phyloP scores from a whole-genome alignment of 225 moss, liverwort and hornwort species.

The Pseudisothecium myosuroides region DNA sequence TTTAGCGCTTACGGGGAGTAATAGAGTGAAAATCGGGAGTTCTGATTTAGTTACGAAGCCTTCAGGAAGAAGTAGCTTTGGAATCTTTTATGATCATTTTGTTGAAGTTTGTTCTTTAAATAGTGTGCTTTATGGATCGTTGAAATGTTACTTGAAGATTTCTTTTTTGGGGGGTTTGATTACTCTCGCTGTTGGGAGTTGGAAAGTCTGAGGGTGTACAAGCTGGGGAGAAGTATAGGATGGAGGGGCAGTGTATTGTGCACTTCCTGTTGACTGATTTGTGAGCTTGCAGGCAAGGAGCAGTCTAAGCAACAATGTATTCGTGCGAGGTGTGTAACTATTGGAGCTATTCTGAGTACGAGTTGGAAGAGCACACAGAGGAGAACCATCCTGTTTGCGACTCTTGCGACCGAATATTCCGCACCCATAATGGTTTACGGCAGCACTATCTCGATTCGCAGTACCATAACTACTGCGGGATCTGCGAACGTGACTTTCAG shows the following conservation, averaged over 20 bases:
- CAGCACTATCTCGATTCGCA: background rate
- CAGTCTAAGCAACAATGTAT: background rate
- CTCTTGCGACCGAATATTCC: background rate
- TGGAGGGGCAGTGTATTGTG: background rate
- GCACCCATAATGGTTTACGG: background rate
- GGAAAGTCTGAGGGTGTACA: background rate
- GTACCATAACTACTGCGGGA: slow-evolving; percentile 12
- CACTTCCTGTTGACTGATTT: background rate
- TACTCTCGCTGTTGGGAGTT: background rate
- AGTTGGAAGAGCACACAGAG: background rate
- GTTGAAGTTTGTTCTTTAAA: background rate
- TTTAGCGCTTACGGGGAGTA: background rate
- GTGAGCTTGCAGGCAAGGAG: background rate
- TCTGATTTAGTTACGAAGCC: background rate
- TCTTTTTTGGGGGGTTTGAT: background rate
- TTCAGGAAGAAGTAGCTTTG: background rate
- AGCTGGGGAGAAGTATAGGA: background rate
- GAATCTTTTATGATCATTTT: background rate
- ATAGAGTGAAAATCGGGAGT: background rate
- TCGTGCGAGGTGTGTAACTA: background rate
- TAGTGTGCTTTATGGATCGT: background rate
- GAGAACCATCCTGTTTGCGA: background rate
- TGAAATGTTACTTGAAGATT: background rate
- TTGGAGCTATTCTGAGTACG: background rate
- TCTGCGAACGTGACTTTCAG: slow-evolving; percentile 9